Evolutionary conservation across 345 rosid species (phyloP).

Genomic region (Noccaea caerulescens): DNA sequence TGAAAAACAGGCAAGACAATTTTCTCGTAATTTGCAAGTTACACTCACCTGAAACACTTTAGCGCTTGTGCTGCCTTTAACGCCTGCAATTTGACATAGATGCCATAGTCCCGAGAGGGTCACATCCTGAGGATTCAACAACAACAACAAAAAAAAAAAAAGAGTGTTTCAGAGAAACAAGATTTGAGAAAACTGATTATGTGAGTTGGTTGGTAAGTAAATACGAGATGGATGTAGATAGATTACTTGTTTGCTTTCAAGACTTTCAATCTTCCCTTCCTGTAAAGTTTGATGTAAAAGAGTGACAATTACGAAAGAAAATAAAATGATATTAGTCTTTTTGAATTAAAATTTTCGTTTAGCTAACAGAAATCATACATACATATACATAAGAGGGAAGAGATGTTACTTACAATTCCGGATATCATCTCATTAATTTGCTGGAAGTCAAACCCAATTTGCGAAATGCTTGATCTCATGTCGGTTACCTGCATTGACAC

Average conservation of each 20-base stretch:
- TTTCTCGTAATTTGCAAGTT: conserved; percentile 4
- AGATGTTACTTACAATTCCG: conserved; percentile 67
- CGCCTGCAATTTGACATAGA: conserved; percentile 70
- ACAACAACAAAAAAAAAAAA: background rate
- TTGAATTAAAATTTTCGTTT: background rate
- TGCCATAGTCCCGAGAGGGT: conserved; percentile 78
- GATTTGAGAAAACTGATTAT: background rate
- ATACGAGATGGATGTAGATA: conserved; percentile 7
- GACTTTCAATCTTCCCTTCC: conserved; percentile 82
- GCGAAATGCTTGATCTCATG: conserved; percentile 72
- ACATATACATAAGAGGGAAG: background rate
- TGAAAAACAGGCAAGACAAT: background rate
- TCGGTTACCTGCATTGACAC: conserved; percentile 63
- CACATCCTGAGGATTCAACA: conserved; percentile 54
- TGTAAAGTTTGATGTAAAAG: conserved; percentile 44
- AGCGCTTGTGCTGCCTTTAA: conserved; percentile 53
- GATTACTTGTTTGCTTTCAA: conserved; percentile 80
- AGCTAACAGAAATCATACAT: background rate
- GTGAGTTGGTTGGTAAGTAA: background rate
- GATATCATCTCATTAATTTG: conserved; percentile 69
- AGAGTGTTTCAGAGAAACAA: background rate
- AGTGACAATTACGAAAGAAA: conserved; percentile 5
- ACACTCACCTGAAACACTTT: conserved; percentile 57
- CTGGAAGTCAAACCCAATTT: conserved; percentile 76
- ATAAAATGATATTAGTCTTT: conserved; percentile 7